Evolutionary conservation across 495 filamentous ascomycete genomes (phyloP).

Genomic region (Bryoglossum gracile): DNA sequence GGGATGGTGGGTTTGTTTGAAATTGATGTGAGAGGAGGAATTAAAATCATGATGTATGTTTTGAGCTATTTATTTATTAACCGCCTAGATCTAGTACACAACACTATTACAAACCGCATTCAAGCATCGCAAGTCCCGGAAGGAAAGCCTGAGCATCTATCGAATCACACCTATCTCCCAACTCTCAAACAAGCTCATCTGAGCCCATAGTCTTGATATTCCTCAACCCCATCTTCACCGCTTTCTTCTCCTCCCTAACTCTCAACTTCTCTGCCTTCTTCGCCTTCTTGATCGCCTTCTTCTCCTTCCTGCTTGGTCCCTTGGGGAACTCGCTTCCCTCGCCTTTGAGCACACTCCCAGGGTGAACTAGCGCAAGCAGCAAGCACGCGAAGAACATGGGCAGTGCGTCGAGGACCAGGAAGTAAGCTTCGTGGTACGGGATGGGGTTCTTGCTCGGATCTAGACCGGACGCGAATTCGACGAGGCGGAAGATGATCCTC

Average conservation of each 20-base stretch:
- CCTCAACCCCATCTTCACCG: slow-evolving; percentile 6
- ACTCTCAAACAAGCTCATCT: background rate
- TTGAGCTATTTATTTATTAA: too few species aligned
- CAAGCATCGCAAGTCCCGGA: too few species aligned
- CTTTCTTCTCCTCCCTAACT: slow-evolving; percentile 13
- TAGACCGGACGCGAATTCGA: slow-evolving; percentile 43
- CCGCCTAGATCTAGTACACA: too few species aligned
- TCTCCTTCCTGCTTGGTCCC: slow-evolving; percentile 17
- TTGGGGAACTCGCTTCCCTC: slow-evolving; percentile 28
- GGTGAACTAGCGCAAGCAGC: slow-evolving; percentile 42
- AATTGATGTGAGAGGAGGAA: too few species aligned
- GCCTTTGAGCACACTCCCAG: slow-evolving; percentile 43
- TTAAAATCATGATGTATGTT: too few species aligned
- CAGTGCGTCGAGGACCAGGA: slow-evolving; percentile 41
- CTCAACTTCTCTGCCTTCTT: slow-evolving; percentile 16
- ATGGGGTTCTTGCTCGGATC: slow-evolving; percentile 34
- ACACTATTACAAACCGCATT: too few species aligned
- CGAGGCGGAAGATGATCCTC: slow-evolving; percentile 50
- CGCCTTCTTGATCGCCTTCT: slow-evolving; percentile 12
- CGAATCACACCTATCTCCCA: too few species aligned
- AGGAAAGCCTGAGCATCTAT: too few species aligned
- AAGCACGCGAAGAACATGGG: slow-evolving; percentile 47
- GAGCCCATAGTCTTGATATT: slow-evolving; percentile 1
- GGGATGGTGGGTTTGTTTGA: too few species aligned
- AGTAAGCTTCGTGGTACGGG: slow-evolving; percentile 41